Conservation (phyloP, 495 filamentous ascomycete species). For the Tuber calosporum region DNA sequence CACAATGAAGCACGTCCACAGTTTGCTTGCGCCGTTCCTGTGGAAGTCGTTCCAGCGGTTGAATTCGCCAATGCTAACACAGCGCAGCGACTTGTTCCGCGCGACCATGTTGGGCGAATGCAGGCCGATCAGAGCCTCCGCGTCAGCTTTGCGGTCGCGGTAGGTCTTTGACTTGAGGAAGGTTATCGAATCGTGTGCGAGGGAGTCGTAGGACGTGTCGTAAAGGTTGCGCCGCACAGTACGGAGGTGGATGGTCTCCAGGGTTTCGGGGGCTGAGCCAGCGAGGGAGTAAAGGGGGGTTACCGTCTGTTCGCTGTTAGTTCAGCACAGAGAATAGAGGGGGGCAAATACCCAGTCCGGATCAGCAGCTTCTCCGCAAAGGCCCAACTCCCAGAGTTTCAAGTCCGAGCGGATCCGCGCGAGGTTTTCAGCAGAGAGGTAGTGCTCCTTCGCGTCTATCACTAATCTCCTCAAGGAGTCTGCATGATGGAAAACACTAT, state of each 20-base stretch:
- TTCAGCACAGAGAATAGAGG: not conserved
- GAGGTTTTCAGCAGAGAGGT: constrained; percentile 8
- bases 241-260: constrained; percentile 20
- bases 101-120: not conserved
- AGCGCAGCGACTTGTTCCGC: constrained; percentile 9
- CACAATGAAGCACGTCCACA: constrained; percentile 21
- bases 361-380: not conserved
- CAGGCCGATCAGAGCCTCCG: constrained; percentile 13
- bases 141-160: constrained; percentile 17
- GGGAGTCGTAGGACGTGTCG: constrained; percentile 6
- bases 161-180: constrained; percentile 21
- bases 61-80: constrained; percentile 15
- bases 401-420: constrained; percentile 8
- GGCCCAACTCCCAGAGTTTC: constrained; percentile 16
- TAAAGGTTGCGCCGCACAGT: constrained; percentile 14
- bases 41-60: constrained; percentile 11
- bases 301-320: not conserved
- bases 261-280: constrained; percentile 4
- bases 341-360: not conserved
- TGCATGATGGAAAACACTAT: constrained; percentile 13
- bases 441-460: constrained; percentile 16
- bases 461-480: constrained; percentile 13
- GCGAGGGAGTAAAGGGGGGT: not conserved
- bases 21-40: constrained; percentile 9
- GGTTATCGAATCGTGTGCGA: constrained; percentile 6